Base-by-base conservation (phyloP, 1,139 yeast genomes). In the Geotrichum klebahnii region DNA sequence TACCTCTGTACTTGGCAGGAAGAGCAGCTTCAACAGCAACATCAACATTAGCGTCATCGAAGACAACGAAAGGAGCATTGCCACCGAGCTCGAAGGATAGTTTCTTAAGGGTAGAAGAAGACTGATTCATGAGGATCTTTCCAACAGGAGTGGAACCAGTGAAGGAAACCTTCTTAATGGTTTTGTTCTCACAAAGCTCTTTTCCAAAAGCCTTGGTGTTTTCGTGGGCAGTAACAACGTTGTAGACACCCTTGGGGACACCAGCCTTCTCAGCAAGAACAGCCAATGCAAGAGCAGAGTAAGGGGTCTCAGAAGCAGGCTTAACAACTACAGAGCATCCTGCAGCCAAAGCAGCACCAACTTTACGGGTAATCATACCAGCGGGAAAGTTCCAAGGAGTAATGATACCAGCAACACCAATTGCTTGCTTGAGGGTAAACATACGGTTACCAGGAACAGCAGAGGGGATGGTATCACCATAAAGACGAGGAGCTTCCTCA, bases 381-480 rank as follows among this genome's bases (percentile, higher is more conserved):
- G 84, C 75, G 16, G 97, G 97, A 71, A 90, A 90, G 68, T 90
- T 90, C 97, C 97, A 90, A 17, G 97, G 97, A 3, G 96, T 87
- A 59, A 90, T 74, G 54, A 90, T 80, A 26, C 95, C 96, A 61
- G 92, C 87, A 1, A 87, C 95, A 19, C 97, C 97, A 48, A 90
- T 77, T 14, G 96, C 95, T 65, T 84, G 89, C 63, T 82, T 81
- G 49, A 80, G 61, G 1, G 95, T 79, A 56, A 80, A 68, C 41
- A 84, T 83, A 60, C 89, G 75, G 63, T 76, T 79, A 32, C 69
- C 61, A 29, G 80, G 68, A 60, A 73, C 76, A 22, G 78, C 69
- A 2, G 95, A 84, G 48, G 81, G 83, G 53, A 87, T 82, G 1
- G 83, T 75, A 56, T 80, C 81, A 22, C 95, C 96, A 58, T 82